Evolutionary conservation across 805 yeast species (phyloP), one percentile per base, ranked within the genome.

Genomic region (Metahyphopichia silvanorum): DNA sequence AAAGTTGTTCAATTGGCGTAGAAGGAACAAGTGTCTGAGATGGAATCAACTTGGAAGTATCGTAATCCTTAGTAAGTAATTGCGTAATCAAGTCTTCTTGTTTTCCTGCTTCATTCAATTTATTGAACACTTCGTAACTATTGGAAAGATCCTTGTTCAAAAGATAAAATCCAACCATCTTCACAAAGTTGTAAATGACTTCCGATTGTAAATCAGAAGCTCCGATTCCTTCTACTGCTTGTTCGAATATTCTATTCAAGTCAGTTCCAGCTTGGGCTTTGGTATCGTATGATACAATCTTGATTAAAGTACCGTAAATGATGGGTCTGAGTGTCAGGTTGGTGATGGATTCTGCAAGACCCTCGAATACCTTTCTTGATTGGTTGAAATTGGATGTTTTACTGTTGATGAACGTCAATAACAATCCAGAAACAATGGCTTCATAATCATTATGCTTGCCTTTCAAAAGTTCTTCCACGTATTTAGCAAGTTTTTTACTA

Each of bases 281-380:
- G n/a, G n/a, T n/a, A n/a, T n/a, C n/a, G n/a, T n/a, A n/a, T n/a
- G n/a, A n/a, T n/a, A n/a, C n/a, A n/a, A n/a, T n/a, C n/a, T n/a
- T n/a, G n/a, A n/a, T n/a, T n/a, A n/a, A n/a, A n/a, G n/a, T n/a
- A n/a, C n/a, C n/a, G n/a, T n/a, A n/a, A n/a, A n/a, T n/a, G n/a
- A n/a, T n/a, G n/a, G n/a, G n/a, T n/a, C n/a, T n/a, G n/a, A n/a
- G n/a, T n/a, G n/a, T n/a, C n/a, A 11, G n/a, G n/a, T 33, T 31
- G 22, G 16, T 18, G 8, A 30, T n/a, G 14, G 53, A 25, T 21
- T 40, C 40, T 21, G 45, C 40, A 4, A 62, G 35, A 17, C 50
- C 44, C 44, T 72, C 74, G 28, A 74, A 49, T 6, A 64, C 36
- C 6, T 47, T 27, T 9, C 55, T 50, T 1, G 72, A 35, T 44